These are phyloP conservation scores for Mollisiaceae sp. DNA, from an alignment of 2,329 filamentous ascomycete species.

Conservation along the genomic window DNA sequence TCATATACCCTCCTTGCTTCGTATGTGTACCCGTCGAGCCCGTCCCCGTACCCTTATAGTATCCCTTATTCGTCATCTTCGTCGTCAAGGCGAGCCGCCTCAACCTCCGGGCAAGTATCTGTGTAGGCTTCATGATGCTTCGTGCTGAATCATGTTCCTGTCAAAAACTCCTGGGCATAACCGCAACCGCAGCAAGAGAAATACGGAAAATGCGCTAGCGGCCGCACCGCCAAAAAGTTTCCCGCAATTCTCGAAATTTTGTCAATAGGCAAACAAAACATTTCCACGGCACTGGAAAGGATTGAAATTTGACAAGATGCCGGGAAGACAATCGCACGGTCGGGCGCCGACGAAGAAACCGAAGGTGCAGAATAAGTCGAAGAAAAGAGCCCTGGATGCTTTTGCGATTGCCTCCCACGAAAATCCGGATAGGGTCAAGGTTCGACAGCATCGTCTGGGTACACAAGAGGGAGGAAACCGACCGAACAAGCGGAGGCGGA, in stretches of 20 bases:
- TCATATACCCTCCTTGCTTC: constrained; percentile 79
- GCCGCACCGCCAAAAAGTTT: constrained; percentile 35
- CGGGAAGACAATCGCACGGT: constrained; percentile 45
- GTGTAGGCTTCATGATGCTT: constrained; percentile 67
- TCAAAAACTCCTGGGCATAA: no score
- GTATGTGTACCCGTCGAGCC: constrained; percentile 88
- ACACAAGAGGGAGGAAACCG: constrained; percentile 51
- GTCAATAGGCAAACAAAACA: background rate
- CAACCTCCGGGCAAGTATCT: constrained; percentile 68
- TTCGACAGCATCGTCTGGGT: constrained; percentile 63
- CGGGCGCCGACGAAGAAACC: constrained; percentile 38
- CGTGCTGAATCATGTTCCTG: background rate
- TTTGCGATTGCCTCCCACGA: constrained; percentile 67
- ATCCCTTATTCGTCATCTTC: constrained; percentile 91
- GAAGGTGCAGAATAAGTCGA: constrained; percentile 52
- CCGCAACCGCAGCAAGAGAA: no score
- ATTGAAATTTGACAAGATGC: constrained; percentile 35
- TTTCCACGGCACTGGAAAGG: background rate
- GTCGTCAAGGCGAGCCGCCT: constrained; percentile 84
- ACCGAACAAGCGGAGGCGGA: constrained; percentile 45
- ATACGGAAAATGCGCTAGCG: constrained; percentile 28
- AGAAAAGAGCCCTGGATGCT: constrained; percentile 56
- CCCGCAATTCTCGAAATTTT: constrained; percentile 19
- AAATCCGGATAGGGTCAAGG: constrained; percentile 55
- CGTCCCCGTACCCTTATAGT: constrained; percentile 94